Base-by-base conservation (phyloP, 2,329 filamentous ascomycete genomes). In the Fusarium xyrophilum region DNA sequence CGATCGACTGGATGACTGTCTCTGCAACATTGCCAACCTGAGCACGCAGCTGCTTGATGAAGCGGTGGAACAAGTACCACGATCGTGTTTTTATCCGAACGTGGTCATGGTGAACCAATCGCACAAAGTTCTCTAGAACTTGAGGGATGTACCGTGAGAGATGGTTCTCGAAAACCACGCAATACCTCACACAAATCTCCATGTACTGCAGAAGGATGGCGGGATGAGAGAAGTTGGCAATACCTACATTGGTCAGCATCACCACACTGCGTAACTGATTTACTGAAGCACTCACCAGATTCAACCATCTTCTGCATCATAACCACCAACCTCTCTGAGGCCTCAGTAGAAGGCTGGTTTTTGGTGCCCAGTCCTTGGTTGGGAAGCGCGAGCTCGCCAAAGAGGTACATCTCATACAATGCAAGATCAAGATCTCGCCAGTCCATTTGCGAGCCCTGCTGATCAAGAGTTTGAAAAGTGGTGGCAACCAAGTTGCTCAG, bases 251-350 rank as follows among this genome's bases (percentile, higher is more conserved):
- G 44, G 46, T 74, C 68, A 73, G 67, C 42, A 48, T 43, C 51
- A 44, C 27, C 23, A 32, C 11, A n/a, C 17, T 36, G 36, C n/a
- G n/a, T 13, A 40, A 23, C 12, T 23, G n/a, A 0, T 23, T 17
- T 15, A 46, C 17, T 15, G 17, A n/a, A 46, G 28, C n/a, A 80
- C 88, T 78, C 84, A 94, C 92, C 90, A 69, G 93, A 97, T 77
- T 96, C 91, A 56, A 98, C 91, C 92, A 99, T 95, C 81, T 93
- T 94, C 73, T 88, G 86, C 92, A 99, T 97, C 92, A 99, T 97
- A 63, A 90, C 90, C 61, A 94, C 88, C 60, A 99, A 84, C 68
- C 92, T 89, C 78, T 95, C 91, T 9, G 93, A 89, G 48, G 94
- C 93, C 43, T 90, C 85, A 56, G 88, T 90, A 19, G 91, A 93